phyloP scores from a whole-genome alignment of 345 rosid genomes.

The Citrus unshiu region DNA sequence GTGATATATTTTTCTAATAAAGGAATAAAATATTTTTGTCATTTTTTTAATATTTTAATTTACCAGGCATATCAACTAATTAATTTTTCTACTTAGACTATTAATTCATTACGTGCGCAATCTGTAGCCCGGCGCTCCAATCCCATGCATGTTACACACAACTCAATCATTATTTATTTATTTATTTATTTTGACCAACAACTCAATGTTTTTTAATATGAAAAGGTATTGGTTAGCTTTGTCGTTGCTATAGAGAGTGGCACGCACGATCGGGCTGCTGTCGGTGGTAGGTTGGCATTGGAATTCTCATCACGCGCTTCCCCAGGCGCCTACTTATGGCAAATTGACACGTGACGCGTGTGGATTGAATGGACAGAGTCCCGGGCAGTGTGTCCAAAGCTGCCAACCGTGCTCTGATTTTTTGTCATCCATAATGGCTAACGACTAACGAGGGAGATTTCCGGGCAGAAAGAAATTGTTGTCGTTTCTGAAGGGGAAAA shows the following conservation, averaged over 20 bases:
- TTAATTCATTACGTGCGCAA: no score
- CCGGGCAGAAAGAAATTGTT: no score
- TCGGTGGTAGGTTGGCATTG: background rate
- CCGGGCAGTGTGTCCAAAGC: background rate
- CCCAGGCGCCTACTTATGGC: background rate
- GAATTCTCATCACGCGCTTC: background rate
- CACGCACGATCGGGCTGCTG: background rate
- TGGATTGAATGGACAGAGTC: background rate
- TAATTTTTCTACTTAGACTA: background rate
- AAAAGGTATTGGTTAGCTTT: background rate
- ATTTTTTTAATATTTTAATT: background rate
- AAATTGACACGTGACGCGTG: background rate
- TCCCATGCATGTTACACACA: background rate
- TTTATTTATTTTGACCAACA: no score
- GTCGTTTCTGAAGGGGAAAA: no score
- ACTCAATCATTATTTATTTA: no score
- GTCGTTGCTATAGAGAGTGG: background rate
- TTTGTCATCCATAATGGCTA: no score
- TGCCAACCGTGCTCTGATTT: background rate
- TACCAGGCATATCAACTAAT: background rate
- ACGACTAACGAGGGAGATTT: no score
- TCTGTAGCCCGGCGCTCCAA: no score
- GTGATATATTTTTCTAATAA: background rate
- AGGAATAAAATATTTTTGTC: background rate
- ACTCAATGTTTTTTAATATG: background rate